Percentiles rank a stretch among this genome's conserved stretches.
These are phyloP conservation scores for Orbilia brochopaga DNA, from an alignment of 2,329 filamentous ascomycete species.

Conservation along the genomic window DNA sequence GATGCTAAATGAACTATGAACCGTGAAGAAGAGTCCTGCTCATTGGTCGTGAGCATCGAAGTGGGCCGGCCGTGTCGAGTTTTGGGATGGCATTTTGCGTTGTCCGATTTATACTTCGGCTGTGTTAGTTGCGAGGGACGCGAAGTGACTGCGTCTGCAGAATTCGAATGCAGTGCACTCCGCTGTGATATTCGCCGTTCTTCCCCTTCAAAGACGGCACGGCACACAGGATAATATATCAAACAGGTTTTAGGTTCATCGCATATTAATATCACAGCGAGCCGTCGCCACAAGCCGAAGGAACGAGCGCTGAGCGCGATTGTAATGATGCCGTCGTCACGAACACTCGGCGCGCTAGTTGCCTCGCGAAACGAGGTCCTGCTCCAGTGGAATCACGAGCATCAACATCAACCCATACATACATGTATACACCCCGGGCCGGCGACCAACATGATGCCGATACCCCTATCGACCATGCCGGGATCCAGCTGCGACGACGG, in stretches of 20 bases:
- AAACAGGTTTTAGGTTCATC: not conserved
- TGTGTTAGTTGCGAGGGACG: not conserved
- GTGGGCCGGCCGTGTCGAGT: not conserved
- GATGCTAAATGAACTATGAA: not conserved
- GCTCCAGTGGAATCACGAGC: not conserved
- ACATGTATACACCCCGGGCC: too few relatives aligned
- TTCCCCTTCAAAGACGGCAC: not conserved
- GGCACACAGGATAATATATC: conserved; percentile 7
- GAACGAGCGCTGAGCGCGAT: not conserved
- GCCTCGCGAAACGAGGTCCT: not conserved
- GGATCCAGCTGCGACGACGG: not conserved
- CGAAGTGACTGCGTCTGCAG: not conserved
- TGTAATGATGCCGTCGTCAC: not conserved
- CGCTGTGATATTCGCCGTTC: conserved; percentile 1
- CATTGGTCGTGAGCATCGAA: not conserved
- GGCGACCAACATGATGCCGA: not conserved
- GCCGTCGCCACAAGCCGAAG: not conserved
- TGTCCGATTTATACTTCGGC: not conserved
- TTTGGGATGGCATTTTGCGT: not conserved
- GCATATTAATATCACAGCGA: not conserved
- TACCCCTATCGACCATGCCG: too few relatives aligned
- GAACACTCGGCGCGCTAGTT: not conserved
- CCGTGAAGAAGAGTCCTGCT: not conserved
- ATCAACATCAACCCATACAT: not conserved
- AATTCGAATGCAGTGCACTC: not conserved